These are phyloP conservation scores for Ogataea hybrid DNA, from an alignment of 1,139 yeast species.

Conservation along the genomic window DNA sequence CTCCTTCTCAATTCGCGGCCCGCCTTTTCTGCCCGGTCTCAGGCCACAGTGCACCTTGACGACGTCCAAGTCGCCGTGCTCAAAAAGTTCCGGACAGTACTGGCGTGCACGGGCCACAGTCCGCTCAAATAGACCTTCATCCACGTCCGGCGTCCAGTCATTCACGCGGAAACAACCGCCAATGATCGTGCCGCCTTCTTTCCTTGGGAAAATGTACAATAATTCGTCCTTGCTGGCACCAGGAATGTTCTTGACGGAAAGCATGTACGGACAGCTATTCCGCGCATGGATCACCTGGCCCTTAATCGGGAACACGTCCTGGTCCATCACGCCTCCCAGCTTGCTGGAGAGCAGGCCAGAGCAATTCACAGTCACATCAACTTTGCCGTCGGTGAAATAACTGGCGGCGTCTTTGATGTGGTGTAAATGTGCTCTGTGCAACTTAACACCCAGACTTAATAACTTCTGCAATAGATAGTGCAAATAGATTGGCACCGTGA, in stretches of 20 bases:
- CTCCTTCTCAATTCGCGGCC: conserved; percentile 34
- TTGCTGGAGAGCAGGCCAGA: conserved; percentile 43
- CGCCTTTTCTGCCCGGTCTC: conserved; percentile 50
- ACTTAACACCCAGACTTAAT: conserved; percentile 36
- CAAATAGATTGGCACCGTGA: conserved; percentile 50
- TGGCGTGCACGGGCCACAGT: conserved; percentile 40
- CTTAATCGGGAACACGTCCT: conserved; percentile 39
- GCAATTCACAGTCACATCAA: conserved; percentile 47
- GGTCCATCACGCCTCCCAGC: conserved; percentile 36
- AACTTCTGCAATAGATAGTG: conserved; percentile 43
- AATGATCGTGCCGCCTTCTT: too few species aligned
- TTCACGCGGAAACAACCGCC: too few species aligned
- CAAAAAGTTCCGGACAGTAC: conserved; percentile 41
- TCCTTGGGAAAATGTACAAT: too few species aligned
- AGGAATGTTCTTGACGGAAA: too few species aligned
- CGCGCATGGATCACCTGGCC: conserved; percentile 43
- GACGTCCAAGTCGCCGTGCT: conserved; percentile 38
- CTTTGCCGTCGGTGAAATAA: conserved; percentile 17
- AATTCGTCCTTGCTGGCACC: too few species aligned
- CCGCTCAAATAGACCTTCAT: conserved; percentile 39
- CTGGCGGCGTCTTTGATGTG: conserved; percentile 25
- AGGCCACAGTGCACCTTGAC: conserved; percentile 48
- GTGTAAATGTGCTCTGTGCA: conserved; percentile 26
- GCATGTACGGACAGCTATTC: conserved; percentile 34
- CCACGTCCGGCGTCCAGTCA: too few species aligned